A percentile compares a stretch with the other conserved stretches of the same genome.
phyloP scores from a whole-genome alignment of 2,329 filamentous ascomycete genomes.

The Aureobasidium zeae region DNA sequence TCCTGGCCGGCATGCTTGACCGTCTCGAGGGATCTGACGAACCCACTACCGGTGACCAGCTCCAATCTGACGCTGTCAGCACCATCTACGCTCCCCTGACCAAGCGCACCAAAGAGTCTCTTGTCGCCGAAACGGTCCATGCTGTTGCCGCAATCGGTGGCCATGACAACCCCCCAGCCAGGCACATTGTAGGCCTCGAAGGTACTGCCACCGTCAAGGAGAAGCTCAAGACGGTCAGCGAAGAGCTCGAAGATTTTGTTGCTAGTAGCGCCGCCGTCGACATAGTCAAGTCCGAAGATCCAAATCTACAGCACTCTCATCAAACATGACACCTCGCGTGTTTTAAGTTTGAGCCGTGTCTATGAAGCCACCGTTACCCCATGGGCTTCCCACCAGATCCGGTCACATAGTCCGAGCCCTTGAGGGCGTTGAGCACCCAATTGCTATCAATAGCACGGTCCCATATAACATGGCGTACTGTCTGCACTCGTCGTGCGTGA shows the following conservation, averaged over 20 bases:
- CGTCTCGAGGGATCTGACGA: constrained; percentile 48
- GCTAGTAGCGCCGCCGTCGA: constrained; percentile 82
- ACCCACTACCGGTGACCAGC: constrained; percentile 36
- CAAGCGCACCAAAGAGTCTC: constrained; percentile 55
- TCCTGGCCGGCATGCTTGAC: constrained; percentile 71
- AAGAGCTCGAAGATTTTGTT: constrained; percentile 93
- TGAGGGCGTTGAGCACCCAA: background rate
- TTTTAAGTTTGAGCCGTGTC: background rate
- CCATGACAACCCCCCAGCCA: constrained; percentile 86
- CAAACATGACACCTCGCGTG: constrained; percentile 4
- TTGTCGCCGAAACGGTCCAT: constrained; percentile 84
- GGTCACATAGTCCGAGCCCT: background rate
- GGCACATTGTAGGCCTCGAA: constrained; percentile 89
- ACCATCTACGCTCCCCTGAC: constrained; percentile 68
- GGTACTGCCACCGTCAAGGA: constrained; percentile 83
- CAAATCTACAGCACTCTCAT: constrained; percentile 2
- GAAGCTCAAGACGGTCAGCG: constrained; percentile 90
- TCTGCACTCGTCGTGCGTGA: too few species aligned
- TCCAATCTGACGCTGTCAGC: constrained; percentile 44
- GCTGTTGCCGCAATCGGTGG: constrained; percentile 87
- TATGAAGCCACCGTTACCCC: constrained; percentile 2
- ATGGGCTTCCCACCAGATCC: background rate
- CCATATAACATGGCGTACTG: too few species aligned
- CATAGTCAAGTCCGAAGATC: constrained; percentile 37
- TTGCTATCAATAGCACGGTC: background rate